Conservation (phyloP, 139 green algal genomes). For the Nannochloris sp. region DNA sequence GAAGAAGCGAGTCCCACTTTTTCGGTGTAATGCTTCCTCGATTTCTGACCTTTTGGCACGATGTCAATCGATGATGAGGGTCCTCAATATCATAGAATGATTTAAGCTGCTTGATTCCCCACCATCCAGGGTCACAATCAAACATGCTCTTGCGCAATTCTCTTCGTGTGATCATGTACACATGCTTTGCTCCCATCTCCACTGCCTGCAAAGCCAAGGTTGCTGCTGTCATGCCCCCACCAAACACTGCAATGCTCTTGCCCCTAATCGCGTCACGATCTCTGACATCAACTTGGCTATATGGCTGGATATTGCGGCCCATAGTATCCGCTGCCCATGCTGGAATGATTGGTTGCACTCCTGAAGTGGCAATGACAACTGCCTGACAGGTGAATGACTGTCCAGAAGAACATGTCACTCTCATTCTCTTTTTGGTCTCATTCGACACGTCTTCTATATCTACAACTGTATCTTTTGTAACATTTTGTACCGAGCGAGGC, state of each 20-base stretch:
- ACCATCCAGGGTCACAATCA: slow-evolving; percentile 23
- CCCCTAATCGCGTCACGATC: background rate
- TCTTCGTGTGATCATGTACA: slow-evolving; percentile 2
- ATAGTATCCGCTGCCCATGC: background rate
- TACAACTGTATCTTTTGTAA: no score
- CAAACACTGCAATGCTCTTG: slow-evolving; percentile 15
- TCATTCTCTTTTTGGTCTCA: no score
- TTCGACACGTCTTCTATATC: background rate
- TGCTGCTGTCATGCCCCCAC: slow-evolving; percentile 21
- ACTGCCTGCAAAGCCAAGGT: slow-evolving; percentile 16
- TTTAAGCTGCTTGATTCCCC: slow-evolving; percentile 22
- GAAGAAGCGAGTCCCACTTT: slow-evolving; percentile 4
- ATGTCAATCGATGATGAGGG: background rate
- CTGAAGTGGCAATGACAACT: background rate
- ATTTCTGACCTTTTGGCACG: slow-evolving; percentile 4
- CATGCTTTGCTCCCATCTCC: background rate
- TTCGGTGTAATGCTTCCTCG: slow-evolving; percentile 13
- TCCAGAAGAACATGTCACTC: background rate
- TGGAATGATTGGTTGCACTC: slow-evolving; percentile 1
- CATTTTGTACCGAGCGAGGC: no score
- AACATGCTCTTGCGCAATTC: slow-evolving; percentile 9
- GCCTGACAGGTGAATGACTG: background rate
- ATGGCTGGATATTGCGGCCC: background rate
- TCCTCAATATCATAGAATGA: slow-evolving; percentile 3
- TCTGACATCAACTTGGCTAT: background rate